Conservation (phyloP, 2,329 filamentous ascomycete genomes). For the Calonectria pseudoturangicola region DNA sequence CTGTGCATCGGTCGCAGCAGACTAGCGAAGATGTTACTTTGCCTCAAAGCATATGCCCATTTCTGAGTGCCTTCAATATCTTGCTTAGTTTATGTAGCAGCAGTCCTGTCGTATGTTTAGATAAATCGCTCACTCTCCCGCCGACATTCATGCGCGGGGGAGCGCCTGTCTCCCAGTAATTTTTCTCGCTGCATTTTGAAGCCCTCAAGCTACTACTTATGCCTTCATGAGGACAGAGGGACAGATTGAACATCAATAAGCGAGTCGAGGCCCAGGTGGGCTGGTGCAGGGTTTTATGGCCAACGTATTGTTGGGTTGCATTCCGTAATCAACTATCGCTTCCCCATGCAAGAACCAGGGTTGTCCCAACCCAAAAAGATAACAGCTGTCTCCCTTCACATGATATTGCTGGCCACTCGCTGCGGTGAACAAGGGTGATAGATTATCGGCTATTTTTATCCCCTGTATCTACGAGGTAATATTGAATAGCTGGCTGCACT, state of each 20-base stretch:
- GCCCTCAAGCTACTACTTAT: neutral
- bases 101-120: neutral
- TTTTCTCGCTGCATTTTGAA: neutral
- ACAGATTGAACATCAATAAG: neutral
- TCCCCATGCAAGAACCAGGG: neutral
- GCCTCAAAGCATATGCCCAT: neutral
- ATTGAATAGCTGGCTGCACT: neutral
- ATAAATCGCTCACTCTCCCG: neutral
- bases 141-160: neutral
- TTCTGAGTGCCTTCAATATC: neutral
- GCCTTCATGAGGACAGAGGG: neutral
- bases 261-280: neutral
- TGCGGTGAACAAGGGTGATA: neutral
- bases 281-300: neutral
- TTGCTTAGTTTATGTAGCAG: neutral
- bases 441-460: slow-evolving; percentile 2
- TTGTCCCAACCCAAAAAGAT: neutral
- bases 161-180: neutral
- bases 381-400: neutral
- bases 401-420: neutral
- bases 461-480: slow-evolving; percentile 8
- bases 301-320: neutral
- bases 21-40: neutral
- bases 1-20: neutral
- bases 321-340: slow-evolving; percentile 1